phyloP scores from a whole-genome alignment of 169 alveolate genomes.

The Plasmodium vivax region DNA sequence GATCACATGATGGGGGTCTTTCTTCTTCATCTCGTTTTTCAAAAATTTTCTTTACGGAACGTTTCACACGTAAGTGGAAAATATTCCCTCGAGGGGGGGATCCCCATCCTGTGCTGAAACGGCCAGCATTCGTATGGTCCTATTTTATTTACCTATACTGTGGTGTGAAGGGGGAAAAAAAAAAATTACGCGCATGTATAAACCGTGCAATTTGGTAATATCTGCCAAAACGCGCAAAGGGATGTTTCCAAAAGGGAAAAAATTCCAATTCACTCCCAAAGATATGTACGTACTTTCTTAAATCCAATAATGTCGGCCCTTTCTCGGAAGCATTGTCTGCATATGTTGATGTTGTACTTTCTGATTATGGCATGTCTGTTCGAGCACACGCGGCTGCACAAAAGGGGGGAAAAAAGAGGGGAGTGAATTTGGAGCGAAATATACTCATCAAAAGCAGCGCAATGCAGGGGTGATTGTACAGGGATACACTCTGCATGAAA shows the following conservation, averaged over 20 bases:
- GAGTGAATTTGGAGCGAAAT: not conserved
- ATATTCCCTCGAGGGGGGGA: not conserved
- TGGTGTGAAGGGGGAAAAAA: constrained; percentile 16
- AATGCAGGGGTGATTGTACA: not conserved
- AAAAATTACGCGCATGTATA: not conserved
- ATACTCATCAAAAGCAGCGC: not conserved
- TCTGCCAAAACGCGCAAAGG: not conserved
- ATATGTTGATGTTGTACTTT: constrained; percentile 96
- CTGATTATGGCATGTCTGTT: constrained; percentile 98
- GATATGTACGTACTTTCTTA: constrained; percentile 84
- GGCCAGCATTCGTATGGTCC: not conserved
- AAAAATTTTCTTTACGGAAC: not conserved
- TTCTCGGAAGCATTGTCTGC: constrained; percentile 99
- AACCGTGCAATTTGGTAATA: not conserved
- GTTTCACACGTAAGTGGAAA: not conserved
- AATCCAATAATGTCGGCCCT: constrained; percentile 97
- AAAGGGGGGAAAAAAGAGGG: not conserved
- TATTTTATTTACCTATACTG: constrained; percentile 57
- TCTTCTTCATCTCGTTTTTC: not conserved
- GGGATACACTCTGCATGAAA: not conserved
- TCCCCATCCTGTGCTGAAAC: not conserved
- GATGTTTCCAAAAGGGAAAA: not conserved
- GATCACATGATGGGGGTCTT: not conserved
- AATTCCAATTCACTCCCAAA: not conserved
- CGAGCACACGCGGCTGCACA: constrained; percentile 97